These are phyloP conservation scores for Arthrobotrys pseudoclavata DNA, from an alignment of 2,329 filamentous ascomycete genomes.

Conservation along the genomic window DNA sequence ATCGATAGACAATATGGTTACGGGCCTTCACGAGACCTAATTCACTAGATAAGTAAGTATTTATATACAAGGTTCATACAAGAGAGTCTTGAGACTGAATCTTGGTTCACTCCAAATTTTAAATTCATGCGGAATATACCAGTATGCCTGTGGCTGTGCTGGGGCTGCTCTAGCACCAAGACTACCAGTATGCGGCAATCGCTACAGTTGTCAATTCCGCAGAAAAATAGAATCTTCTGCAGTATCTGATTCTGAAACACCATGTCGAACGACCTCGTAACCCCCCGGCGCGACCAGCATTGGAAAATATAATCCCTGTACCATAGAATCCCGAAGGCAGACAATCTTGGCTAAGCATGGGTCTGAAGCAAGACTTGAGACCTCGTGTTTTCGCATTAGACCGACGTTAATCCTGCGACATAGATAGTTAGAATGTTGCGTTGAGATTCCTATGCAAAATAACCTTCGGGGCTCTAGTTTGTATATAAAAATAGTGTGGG, in stretches of 20 bases:
- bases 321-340: slow-evolving; percentile 8
- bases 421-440: not conserved
- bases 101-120: too few species aligned
- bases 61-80: too few species aligned
- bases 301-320: slow-evolving; percentile 20
- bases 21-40: too few species aligned
- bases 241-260: slow-evolving; percentile 7
- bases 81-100: too few species aligned
- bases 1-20: too few species aligned
- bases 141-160: too few species aligned
- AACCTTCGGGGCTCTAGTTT: too few species aligned
- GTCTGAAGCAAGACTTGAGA: not conserved
- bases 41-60: too few species aligned
- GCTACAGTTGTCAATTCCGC: not conserved
- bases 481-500: too few species aligned
- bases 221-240: not conserved
- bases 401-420: not conserved
- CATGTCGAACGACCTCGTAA: slow-evolving; percentile 8
- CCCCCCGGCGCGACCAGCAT: not conserved
- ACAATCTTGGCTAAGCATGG: not conserved
- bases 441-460: not conserved
- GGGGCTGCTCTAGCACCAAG: too few species aligned
- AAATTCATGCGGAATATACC: too few species aligned
- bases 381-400: not conserved
- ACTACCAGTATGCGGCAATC: too few species aligned